phyloP scores from a whole-genome alignment of 495 filamentous ascomycete genomes.

The Penicillium coffeae region DNA sequence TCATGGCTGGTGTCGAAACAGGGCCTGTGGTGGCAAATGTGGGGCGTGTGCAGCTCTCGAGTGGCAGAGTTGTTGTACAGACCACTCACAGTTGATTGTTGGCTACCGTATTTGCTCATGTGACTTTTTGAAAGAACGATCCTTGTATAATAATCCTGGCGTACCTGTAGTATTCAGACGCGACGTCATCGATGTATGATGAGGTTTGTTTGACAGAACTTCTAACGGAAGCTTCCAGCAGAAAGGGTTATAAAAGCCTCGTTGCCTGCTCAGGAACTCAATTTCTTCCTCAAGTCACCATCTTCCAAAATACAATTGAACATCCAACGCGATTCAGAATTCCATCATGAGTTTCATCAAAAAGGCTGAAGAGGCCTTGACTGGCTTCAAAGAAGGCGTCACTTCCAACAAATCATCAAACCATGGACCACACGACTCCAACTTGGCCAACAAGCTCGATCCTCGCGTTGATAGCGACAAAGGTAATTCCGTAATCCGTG shows the following conservation, averaged over 20 bases:
- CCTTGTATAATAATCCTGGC: background rate
- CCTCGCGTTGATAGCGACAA: constrained; percentile 41
- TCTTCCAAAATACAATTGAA: too few species aligned
- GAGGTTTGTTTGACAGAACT: background rate
- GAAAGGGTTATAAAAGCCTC: background rate
- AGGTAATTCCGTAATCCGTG: background rate
- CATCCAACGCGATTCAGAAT: too few species aligned
- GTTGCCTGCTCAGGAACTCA: background rate
- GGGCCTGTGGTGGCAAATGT: background rate
- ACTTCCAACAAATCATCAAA: constrained; percentile 12
- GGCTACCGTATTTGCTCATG: too few species aligned
- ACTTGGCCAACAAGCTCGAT: constrained; percentile 44
- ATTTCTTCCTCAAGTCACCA: too few species aligned
- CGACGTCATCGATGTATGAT: background rate
- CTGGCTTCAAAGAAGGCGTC: background rate
- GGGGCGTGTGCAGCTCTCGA: background rate
- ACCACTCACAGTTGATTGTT: background rate
- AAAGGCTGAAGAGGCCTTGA: background rate
- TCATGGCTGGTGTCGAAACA: background rate
- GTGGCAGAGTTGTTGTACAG: background rate
- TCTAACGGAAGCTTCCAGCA: background rate
- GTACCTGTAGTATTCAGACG: background rate
- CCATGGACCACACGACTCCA: constrained; percentile 41
- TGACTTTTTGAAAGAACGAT: background rate
- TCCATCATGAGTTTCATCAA: background rate